phyloP scores from a whole-genome alignment of 2,329 filamentous ascomycete genomes.

The Colletotrichum nymphaeae region DNA sequence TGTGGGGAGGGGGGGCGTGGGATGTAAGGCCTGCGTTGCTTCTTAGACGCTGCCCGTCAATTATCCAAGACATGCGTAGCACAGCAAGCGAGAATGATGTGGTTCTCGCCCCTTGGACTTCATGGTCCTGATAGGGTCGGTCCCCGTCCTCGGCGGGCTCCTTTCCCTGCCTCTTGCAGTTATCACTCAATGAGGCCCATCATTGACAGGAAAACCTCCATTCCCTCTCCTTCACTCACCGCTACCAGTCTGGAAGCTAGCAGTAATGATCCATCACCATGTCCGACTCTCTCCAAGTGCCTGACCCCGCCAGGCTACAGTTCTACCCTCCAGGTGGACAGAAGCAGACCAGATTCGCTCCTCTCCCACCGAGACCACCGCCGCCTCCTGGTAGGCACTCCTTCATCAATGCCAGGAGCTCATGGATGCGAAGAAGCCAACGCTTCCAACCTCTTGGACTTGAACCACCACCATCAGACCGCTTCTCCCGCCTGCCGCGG shows the following conservation, averaged over 20 bases:
- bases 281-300: conserved; percentile 22
- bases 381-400: conserved; percentile 14
- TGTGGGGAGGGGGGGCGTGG: not conserved
- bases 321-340: conserved; percentile 1
- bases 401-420: conserved; percentile 22
- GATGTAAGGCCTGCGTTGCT: not conserved
- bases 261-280: conserved; percentile 21
- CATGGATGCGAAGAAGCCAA: conserved; percentile 33
- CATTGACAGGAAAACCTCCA: conserved; percentile 1
- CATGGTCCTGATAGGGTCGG: conserved; percentile 18
- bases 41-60: conserved; percentile 12
- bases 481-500: conserved; percentile 19
- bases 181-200: conserved; percentile 33
- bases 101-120: conserved; percentile 7
- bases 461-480: not conserved
- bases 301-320: conserved; percentile 28
- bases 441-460: conserved; percentile 1
- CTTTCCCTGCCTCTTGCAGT: conserved; percentile 21
- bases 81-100: conserved; percentile 19
- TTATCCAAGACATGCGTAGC: conserved; percentile 22
- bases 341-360: conserved; percentile 34
- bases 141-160: not conserved
- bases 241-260: not conserved
- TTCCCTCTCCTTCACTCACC: conserved; percentile 9
- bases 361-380: conserved; percentile 24